Conservation (phyloP, 441 rosid species). For the Biscutella auriculata region DNA sequence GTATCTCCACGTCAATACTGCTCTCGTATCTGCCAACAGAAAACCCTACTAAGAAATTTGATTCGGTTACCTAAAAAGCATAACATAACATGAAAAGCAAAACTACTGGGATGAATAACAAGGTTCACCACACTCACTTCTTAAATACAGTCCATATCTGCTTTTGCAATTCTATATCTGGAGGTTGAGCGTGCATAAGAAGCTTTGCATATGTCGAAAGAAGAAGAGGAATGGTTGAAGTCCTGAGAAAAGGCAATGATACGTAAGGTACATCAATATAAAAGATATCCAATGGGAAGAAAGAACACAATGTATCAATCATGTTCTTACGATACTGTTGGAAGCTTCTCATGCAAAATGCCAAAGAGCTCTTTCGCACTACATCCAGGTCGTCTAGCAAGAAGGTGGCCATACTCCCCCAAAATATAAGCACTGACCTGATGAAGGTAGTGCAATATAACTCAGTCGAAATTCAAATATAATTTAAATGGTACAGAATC, state of each 20-base stretch:
- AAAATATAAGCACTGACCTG: slow-evolving; percentile 96
- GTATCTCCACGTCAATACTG: slow-evolving; percentile 96
- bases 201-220: slow-evolving; percentile 97
- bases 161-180: slow-evolving; percentile 74
- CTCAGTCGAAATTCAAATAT: not conserved
- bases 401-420: slow-evolving; percentile 95
- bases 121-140: slow-evolving; percentile 45
- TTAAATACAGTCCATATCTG: slow-evolving; percentile 76
- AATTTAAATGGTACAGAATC: not conserved
- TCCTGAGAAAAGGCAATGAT: slow-evolving; percentile 35
- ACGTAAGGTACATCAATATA: too few relatives aligned
- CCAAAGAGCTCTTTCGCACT: slow-evolving; percentile 84
- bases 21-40: slow-evolving; percentile 70
- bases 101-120: not conserved
- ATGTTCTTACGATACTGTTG: slow-evolving; percentile 83
- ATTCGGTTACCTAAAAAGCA: not conserved
- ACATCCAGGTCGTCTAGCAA: slow-evolving; percentile 91
- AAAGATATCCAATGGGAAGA: slow-evolving; percentile 3
- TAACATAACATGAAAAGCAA: slow-evolving; percentile 3
- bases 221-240: slow-evolving; percentile 73
- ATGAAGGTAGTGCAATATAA: not conserved
- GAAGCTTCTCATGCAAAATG: slow-evolving; percentile 86
- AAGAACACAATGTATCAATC: not conserved
- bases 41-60: slow-evolving; percentile 13
- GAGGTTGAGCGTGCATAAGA: slow-evolving; percentile 86